A percentile compares a stretch with the other conserved stretches of the same genome.
Conservation (phyloP, 2,329 filamentous ascomycete genomes). For the Chrysosporium queenslandicum region DNA sequence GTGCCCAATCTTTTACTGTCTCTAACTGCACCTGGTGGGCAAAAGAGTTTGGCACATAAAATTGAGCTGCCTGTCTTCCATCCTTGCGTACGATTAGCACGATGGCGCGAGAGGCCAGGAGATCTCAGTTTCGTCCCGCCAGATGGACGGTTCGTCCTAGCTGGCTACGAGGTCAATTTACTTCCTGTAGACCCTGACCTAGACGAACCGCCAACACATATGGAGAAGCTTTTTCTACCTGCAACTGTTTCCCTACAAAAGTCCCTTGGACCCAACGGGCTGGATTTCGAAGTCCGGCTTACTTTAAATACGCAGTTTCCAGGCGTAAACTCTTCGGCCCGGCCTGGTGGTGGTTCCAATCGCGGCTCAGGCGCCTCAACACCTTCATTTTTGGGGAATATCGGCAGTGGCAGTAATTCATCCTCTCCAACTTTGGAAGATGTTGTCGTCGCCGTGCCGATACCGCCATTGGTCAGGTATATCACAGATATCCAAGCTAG, state of each 20-base stretch:
- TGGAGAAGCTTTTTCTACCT: constrained; percentile 65
- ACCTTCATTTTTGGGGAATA: constrained; percentile 39
- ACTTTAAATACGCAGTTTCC: constrained; percentile 59
- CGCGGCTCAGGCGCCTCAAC: constrained; percentile 40
- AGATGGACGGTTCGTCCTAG: constrained; percentile 85
- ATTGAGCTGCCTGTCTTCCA: constrained; percentile 91
- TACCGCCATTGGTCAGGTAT: constrained; percentile 70
- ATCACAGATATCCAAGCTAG: constrained; percentile 71
- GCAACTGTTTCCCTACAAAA: constrained; percentile 74
- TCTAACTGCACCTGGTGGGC: constrained; percentile 71
- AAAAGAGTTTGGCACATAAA: constrained; percentile 60
- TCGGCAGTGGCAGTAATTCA: constrained; percentile 45
- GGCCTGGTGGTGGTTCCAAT: constrained; percentile 21
- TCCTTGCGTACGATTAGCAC: constrained; percentile 80
- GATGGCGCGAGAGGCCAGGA: constrained; percentile 80
- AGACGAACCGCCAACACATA: constrained; percentile 43
- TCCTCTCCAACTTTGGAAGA: constrained; percentile 61
- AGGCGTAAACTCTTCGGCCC: constrained; percentile 34
- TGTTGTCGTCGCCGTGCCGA: constrained; percentile 64
- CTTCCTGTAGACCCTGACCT: constrained; percentile 58
- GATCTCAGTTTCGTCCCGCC: constrained; percentile 94
- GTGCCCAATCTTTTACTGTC: constrained; percentile 80
- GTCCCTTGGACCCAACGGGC: constrained; percentile 60
- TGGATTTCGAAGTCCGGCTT: constrained; percentile 81
- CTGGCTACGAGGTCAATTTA: constrained; percentile 88